Evolutionary conservation across 1,284 basidiomycete genomes (phyloP).

Genomic region (Caloboletus inedulis): DNA sequence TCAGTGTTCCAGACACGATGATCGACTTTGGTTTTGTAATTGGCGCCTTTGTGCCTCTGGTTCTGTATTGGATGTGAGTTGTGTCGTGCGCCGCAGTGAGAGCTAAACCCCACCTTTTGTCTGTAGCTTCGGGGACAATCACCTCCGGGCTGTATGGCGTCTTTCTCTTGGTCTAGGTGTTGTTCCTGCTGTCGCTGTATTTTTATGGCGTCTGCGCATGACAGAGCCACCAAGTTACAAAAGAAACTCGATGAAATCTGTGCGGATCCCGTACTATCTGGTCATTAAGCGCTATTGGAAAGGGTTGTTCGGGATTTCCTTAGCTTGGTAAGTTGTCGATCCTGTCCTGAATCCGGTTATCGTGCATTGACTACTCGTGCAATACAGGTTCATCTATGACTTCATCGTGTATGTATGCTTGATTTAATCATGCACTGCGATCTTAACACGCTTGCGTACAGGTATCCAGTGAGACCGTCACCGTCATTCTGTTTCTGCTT

Average conservation of each 20-base stretch:
- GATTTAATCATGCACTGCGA: neutral
- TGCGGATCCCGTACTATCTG: conserved; percentile 74
- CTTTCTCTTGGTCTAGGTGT: conserved; percentile 85
- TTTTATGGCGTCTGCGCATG: conserved; percentile 88
- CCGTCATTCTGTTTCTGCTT: neutral
- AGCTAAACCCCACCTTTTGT: neutral
- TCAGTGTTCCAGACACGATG: conserved; percentile 60
- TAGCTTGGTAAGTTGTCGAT: conserved; percentile 57
- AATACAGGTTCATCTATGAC: conserved; percentile 76
- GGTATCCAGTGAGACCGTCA: conserved; percentile 52
- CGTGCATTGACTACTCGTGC: neutral
- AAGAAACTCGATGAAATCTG: conserved; percentile 73
- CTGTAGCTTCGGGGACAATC: conserved; percentile 68
- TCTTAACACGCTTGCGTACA: conserved; percentile 24
- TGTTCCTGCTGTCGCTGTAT: conserved; percentile 76
- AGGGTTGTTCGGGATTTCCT: conserved; percentile 63
- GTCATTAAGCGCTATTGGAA: conserved; percentile 81
- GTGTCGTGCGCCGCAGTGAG: neutral
- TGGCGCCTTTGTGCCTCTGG: conserved; percentile 79
- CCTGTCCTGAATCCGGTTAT: neutral
- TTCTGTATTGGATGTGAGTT: conserved; percentile 80
- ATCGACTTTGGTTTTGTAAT: conserved; percentile 89
- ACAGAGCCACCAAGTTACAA: conserved; percentile 71
- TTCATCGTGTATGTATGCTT: conserved; percentile 60
- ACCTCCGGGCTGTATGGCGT: conserved; percentile 86